phyloP scores from a whole-genome alignment of 306 rosid species.

The Sindora glabra region DNA sequence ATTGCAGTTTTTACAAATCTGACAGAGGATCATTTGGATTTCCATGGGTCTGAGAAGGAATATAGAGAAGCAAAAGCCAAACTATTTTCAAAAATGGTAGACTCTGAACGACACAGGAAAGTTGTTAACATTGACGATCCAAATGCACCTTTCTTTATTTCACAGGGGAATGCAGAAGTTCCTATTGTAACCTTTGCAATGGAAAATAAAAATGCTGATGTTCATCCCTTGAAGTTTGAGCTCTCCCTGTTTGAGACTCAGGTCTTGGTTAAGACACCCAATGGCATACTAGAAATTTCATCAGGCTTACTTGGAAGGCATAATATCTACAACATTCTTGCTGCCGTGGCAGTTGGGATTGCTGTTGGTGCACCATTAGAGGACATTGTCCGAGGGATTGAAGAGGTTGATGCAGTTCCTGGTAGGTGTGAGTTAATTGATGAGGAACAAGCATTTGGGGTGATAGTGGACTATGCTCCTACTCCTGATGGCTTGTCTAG shows the following conservation, averaged over 20 bases:
- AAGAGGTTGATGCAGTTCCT: conserved; percentile 95
- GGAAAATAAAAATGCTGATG: conserved; percentile 84
- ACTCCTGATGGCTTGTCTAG: conserved; percentile 91
- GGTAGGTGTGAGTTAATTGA: conserved; percentile 92
- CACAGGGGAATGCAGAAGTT: conserved; percentile 66
- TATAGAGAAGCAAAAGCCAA: conserved; percentile 55
- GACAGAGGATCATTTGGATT: conserved; percentile 42
- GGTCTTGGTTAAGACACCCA: conserved; percentile 88
- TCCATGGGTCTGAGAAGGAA: conserved; percentile 46
- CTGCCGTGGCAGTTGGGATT: conserved; percentile 87
- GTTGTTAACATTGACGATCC: conserved; percentile 86
- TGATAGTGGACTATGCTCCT: conserved; percentile 88
- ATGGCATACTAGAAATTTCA: conserved; percentile 88
- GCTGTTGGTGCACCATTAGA: conserved; percentile 98
- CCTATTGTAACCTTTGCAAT: conserved; percentile 78
- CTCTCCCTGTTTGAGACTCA: conserved; percentile 93
- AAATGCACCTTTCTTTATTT: conserved; percentile 55
- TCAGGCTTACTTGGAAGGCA: conserved; percentile 88
- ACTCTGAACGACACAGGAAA: conserved; percentile 78
- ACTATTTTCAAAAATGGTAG: conserved; percentile 77
- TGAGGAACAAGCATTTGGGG: conserved; percentile 95
- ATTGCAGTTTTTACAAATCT: conserved; percentile 81
- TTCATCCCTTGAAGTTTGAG: conserved; percentile 78
- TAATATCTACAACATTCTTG: conserved; percentile 85
- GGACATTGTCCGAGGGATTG: conserved; percentile 94